Percentiles rank a stretch among this genome's conserved stretches.
phyloP scores from a whole-genome alignment of 805 yeast genomes.

The Metschnikowia aberdeeniae region DNA sequence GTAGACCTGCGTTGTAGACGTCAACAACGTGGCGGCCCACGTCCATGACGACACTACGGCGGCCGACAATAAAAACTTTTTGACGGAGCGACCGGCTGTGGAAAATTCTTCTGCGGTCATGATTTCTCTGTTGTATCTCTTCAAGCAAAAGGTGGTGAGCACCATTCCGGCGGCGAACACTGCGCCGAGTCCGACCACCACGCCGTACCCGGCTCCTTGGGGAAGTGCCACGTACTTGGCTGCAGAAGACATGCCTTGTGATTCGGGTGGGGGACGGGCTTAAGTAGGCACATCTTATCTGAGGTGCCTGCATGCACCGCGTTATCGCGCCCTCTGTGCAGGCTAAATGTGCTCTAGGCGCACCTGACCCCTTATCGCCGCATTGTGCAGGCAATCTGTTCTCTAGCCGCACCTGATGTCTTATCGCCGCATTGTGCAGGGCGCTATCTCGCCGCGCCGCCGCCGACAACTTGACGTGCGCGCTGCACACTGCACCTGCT shows the following conservation, averaged over 20 bases:
- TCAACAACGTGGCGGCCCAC: slow-evolving; percentile 47
- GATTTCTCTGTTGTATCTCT: slow-evolving; percentile 77
- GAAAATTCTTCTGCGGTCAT: slow-evolving; percentile 92
- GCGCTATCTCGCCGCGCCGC: too few species aligned
- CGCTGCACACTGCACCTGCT: too few species aligned
- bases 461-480: too few species aligned
- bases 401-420: too few species aligned
- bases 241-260: slow-evolving; percentile 15
- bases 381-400: too few species aligned
- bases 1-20: slow-evolving; percentile 76
- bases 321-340: too few species aligned
- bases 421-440: too few species aligned
- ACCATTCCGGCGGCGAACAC: slow-evolving; percentile 80
- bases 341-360: too few species aligned
- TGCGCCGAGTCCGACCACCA: slow-evolving; percentile 83
- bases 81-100: slow-evolving; percentile 87
- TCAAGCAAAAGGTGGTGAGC: slow-evolving; percentile 61
- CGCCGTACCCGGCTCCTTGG: slow-evolving; percentile 83
- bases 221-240: slow-evolving; percentile 40
- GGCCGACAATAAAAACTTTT: slow-evolving; percentile 77
- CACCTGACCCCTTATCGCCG: too few species aligned
- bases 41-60: slow-evolving; percentile 96
- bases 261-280: not conserved
- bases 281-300: not conserved
- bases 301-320: too few species aligned